Percentiles rank a stretch among this genome's conserved stretches.
Evolutionary conservation across 2,329 filamentous ascomycete species (phyloP).

Genomic region (Monosporascus sp.): DNA sequence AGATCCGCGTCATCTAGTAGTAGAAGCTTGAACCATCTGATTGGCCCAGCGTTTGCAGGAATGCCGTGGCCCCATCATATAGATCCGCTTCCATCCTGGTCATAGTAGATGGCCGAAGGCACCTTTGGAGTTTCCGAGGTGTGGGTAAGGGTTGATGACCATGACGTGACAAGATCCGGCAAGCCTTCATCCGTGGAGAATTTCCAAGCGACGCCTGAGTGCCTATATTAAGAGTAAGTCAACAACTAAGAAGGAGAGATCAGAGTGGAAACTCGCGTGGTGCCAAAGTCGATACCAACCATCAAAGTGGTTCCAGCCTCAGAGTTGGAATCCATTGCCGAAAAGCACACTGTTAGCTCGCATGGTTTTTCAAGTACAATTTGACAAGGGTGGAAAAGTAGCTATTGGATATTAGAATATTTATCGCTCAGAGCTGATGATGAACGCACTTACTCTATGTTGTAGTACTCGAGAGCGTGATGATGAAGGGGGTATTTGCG

Average conservation of each 20-base stretch:
- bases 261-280: slow-evolving; percentile 16
- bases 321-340: too few relatives aligned
- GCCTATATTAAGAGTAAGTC: slow-evolving; percentile 7
- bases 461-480: too few relatives aligned
- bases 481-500: too few relatives aligned
- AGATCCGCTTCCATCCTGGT: not conserved
- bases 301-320: slow-evolving; percentile 3
- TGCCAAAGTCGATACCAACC: slow-evolving; percentile 26
- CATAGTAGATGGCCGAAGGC: slow-evolving; percentile 17
- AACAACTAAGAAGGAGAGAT: not conserved
- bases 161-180: not conserved
- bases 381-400: too few relatives aligned
- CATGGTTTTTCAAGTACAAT: too few relatives aligned
- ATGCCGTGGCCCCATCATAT: slow-evolving; percentile 18
- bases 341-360: too few relatives aligned
- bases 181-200: slow-evolving; percentile 3
- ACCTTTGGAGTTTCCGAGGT: slow-evolving; percentile 11
- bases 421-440: too few relatives aligned
- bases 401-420: too few relatives aligned
- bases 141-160: too few relatives aligned
- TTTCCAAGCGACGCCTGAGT: slow-evolving; percentile 24
- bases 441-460: too few relatives aligned
- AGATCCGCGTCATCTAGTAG: slow-evolving; percentile 14
- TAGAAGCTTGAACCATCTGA: slow-evolving; percentile 9
- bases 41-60: slow-evolving; percentile 10